Base-by-base conservation (phyloP, 192 early-diverging fungal species). In the Umbelopsis isabellina region DNA sequence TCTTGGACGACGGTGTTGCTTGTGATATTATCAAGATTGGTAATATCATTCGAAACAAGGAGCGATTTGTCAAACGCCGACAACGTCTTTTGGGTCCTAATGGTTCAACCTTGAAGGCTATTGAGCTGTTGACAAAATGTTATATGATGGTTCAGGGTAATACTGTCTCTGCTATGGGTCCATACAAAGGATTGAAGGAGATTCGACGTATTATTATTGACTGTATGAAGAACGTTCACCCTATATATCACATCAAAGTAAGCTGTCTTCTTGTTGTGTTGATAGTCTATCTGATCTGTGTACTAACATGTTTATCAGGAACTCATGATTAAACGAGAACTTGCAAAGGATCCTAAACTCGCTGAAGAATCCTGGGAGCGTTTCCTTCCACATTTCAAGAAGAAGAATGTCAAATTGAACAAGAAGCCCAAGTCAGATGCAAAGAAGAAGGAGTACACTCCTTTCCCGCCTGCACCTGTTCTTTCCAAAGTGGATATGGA, bases 101-200 rank as follows among this genome's bases (percentile, higher is more conserved):
- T 72, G 96, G 95, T 35, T 97, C 96, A 74, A 98, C 96, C 13
- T 82, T 98, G 22, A 96, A 96, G 85, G 97, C 97, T 11, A 91
- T 99, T 55, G 97, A 99, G 82, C 82, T 99, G 46, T 79, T 99
- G 76, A 99, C 97, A 18, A 85, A 88, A 27, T 96, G 96, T 75
- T 98, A 99, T 70, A 88, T 98, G 27, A 88, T 99, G 89, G 95
- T 99, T n/a, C 97, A 98, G 76, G 98, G 98, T 52, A 96, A 97
- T 73, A 99, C 97, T 1, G 97, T 99, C 0, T 90, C 94, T 5
- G 86, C 80, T 20, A 97, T 99, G 94, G 97, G 97, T 2, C 89
- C 92, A 7, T 92, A 89, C 81, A 93, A 91, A 72, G 94, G 94
- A 3, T 68, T 99, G 44, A 94, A 95, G 78, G 88, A 92, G 47